phyloP scores from a whole-genome alignment of 116 monocot genomes.

The Papilionanthe hybrid region DNA sequence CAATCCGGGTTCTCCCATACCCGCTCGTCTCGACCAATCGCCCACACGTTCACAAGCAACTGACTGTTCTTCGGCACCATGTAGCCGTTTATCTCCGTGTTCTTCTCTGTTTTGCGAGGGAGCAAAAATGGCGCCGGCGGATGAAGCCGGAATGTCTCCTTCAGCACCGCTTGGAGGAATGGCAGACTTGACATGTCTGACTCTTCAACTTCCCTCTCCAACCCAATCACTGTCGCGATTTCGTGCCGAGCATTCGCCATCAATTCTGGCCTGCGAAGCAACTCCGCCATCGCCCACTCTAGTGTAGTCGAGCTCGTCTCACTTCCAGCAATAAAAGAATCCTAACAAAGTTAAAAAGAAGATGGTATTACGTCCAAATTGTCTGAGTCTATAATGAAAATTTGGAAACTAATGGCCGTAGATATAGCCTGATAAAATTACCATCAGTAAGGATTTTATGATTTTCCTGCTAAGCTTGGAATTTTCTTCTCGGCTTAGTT shows the following conservation, averaged over 20 bases:
- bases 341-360: conserved; percentile 13
- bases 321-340: conserved; percentile 24
- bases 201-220: background rate
- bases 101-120: conserved; percentile 12
- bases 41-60: conserved; percentile 28
- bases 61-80: conserved; percentile 1
- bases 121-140: conserved; percentile 23
- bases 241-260: conserved; percentile 22
- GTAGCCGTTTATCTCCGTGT: background rate
- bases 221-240: background rate
- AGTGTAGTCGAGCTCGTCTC: conserved; percentile 26
- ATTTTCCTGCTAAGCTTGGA: background rate
- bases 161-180: conserved; percentile 20
- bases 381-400: too few species aligned
- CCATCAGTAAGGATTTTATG: conserved; percentile 18
- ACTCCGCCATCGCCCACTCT: conserved; percentile 44
- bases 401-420: too few species aligned
- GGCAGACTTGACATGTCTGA: conserved; percentile 13
- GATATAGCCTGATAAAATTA: background rate
- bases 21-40: background rate
- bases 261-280: conserved; percentile 19
- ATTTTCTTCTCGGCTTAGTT: conserved; percentile 5
- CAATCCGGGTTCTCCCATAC: conserved; percentile 5
- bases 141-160: conserved; percentile 27
- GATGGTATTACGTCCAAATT: too few species aligned